Evolutionary conservation across 495 filamentous ascomycete genomes (phyloP).

Genomic region (Amphirosellinia nigrospora): DNA sequence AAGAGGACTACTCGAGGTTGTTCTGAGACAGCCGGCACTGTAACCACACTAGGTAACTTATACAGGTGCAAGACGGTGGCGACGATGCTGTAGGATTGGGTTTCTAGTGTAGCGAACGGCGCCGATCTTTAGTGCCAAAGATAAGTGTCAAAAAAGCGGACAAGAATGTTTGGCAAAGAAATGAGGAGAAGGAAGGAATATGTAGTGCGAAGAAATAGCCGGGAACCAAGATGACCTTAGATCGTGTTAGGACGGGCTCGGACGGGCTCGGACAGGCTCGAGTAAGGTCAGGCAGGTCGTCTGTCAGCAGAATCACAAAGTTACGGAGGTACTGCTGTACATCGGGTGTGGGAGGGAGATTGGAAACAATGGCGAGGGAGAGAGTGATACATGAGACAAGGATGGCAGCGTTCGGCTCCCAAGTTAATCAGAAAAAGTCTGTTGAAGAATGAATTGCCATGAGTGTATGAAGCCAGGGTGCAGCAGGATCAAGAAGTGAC

Average conservation of each 20-base stretch:
- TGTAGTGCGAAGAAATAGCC: not conserved
- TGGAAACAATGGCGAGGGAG: conserved; percentile 13
- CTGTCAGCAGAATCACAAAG: not conserved
- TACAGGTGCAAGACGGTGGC: not conserved
- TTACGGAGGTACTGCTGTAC: not conserved
- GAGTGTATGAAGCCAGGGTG: conserved; percentile 3
- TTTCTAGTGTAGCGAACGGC: not conserved
- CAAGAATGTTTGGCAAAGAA: not conserved
- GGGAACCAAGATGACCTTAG: not conserved
- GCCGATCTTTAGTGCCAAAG: not conserved
- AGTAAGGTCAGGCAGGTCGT: not conserved
- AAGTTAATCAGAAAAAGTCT: not conserved
- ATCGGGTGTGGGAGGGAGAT: not conserved
- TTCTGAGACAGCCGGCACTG: not conserved
- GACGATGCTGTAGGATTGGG: not conserved
- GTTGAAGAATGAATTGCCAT: not conserved
- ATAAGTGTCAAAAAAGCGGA: not conserved
- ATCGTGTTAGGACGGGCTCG: conserved; percentile 1
- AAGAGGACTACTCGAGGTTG: conserved; percentile 8
- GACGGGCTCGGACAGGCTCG: not conserved
- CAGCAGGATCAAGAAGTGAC: conserved; percentile 8
- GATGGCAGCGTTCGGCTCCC: conserved; percentile 15
- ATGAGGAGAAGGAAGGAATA: not conserved
- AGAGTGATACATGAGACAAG: conserved; percentile 12
- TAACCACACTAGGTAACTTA: too few relatives aligned